These are phyloP conservation scores for Baorangia bicolor DNA, from an alignment of 768 basidiomycete genomes.

Conservation along the genomic window DNA sequence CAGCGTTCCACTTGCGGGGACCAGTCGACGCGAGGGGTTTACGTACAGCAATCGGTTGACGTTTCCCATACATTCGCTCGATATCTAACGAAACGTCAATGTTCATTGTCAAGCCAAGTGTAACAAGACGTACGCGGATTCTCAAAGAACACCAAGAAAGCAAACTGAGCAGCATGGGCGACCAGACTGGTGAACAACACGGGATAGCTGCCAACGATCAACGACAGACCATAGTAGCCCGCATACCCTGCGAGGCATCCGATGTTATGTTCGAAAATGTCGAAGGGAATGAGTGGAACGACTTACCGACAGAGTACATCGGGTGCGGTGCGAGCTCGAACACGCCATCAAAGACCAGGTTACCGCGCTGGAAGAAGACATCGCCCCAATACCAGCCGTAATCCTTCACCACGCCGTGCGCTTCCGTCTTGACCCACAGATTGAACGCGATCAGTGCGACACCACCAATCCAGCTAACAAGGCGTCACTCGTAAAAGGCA, in stretches of 20 bases:
- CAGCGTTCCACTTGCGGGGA: conserved; percentile 15
- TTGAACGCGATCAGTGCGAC: conserved; percentile 88
- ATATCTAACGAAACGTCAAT: conserved; percentile 58
- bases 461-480: conserved; percentile 80
- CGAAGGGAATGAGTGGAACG: background rate
- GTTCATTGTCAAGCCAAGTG: background rate
- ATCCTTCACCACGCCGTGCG: conserved; percentile 96
- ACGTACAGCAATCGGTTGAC: conserved; percentile 85
- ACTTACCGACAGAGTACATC: conserved; percentile 88
- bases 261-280: background rate
- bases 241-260: conserved; percentile 65
- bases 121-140: conserved; percentile 77
- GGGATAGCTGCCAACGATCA: conserved; percentile 84
- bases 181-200: conserved; percentile 93
- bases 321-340: conserved; percentile 93
- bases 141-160: conserved; percentile 93
- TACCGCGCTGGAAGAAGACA: conserved; percentile 89
- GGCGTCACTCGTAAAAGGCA: background rate
- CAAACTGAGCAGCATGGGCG: conserved; percentile 95
- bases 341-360: conserved; percentile 95
- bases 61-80: conserved; percentile 89
- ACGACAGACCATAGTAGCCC: conserved; percentile 95
- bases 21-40: conserved; percentile 50
- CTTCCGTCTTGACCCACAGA: conserved; percentile 97
- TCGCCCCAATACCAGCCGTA: conserved; percentile 99